Evolutionary conservation across 2,329 filamentous ascomycete genomes (phyloP), one percentile per base, ranked within the genome.

Genomic region (Westerdykella ornata): DNA sequence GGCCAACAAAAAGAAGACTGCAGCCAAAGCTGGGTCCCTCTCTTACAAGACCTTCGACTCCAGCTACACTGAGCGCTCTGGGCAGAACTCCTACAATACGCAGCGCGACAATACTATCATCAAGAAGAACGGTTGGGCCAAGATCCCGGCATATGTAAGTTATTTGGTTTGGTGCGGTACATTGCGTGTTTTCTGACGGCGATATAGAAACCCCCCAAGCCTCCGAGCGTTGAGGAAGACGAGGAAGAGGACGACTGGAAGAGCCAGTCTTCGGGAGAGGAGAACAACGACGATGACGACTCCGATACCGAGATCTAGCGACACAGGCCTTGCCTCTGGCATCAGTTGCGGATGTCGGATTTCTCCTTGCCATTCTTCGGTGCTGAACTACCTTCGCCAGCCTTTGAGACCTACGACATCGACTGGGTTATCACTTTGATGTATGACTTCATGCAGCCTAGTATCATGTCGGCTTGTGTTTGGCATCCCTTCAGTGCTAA

Each of bases 261-360:
- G 61, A 57, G 60, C 53, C 28, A 68, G 59, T 19, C 68, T 61
- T 19, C 69, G 7, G 68, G 64, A 16, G 48, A 51, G 29, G 47
- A 55, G 19, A 62, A 72, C 36, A 56, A 60, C n/a, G 60, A 60
- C 37, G 64, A 63, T 16, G 61, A 65, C 28, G 54, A 62, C 18
- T 59, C 55, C 7, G 62, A 65, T 15, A 60, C 58, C 35, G 22
- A 26, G 22, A 26, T 26, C 12, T 26, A 26, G 22, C 8, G 22
- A 7, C 12, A 8, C 22, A 11, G 12, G 22, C 9, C 22, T 7
- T 7, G 22, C 22, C 7, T 22, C 7, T 7, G 22, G 12, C 22
- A 26, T 4, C 12, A 26, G 22, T 11, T 9, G 5, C 20, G 5
- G 20, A 22, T 9, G 5, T 5, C 9, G 20, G 20, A 5, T 22